Evolutionary conservation across 306 rosid species (phyloP).

Genomic region (Vicia sativa): DNA sequence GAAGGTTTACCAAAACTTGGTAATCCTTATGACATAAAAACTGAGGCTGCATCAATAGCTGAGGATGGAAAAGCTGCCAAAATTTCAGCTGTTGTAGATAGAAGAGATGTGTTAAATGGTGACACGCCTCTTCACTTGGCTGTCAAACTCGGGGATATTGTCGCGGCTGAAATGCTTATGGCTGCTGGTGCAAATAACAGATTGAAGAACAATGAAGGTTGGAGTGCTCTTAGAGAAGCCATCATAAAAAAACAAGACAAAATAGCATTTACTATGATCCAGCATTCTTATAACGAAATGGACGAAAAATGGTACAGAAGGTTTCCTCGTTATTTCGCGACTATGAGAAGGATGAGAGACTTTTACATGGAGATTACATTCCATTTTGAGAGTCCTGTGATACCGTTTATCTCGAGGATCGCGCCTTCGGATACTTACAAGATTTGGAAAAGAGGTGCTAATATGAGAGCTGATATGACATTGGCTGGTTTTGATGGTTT

Average conservation of each 20-base stretch:
- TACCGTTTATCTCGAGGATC: constrained; percentile 92
- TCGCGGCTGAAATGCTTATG: constrained; percentile 72
- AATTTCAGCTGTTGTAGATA: constrained; percentile 62
- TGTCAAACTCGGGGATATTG: constrained; percentile 65
- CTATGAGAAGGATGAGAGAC: constrained; percentile 82
- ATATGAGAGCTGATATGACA: constrained; percentile 96
- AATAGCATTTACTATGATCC: constrained; percentile 61
- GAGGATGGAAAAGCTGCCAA: constrained; percentile 82
- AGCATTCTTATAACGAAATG: constrained; percentile 58
- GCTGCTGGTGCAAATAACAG: constrained; percentile 71
- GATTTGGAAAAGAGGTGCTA: constrained; percentile 94
- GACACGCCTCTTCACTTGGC: constrained; percentile 91
- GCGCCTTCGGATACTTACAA: constrained; percentile 96
- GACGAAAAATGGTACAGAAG: constrained; percentile 76
- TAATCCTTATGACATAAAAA: constrained; percentile 59
- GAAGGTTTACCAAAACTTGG: constrained; percentile 59
- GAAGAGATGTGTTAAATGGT: constrained; percentile 79
- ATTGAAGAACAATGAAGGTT: constrained; percentile 82
- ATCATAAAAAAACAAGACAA: constrained; percentile 67
- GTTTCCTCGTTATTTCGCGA: constrained; percentile 75
- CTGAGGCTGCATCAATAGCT: constrained; percentile 65
- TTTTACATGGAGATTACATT: constrained; percentile 95
- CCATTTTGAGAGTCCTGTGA: constrained; percentile 93
- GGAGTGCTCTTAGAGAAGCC: constrained; percentile 89
- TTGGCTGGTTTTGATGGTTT: constrained; percentile 96